Evolutionary conservation across 2,329 filamentous ascomycete genomes (phyloP).

Genomic region (Neonectria ditissima): DNA sequence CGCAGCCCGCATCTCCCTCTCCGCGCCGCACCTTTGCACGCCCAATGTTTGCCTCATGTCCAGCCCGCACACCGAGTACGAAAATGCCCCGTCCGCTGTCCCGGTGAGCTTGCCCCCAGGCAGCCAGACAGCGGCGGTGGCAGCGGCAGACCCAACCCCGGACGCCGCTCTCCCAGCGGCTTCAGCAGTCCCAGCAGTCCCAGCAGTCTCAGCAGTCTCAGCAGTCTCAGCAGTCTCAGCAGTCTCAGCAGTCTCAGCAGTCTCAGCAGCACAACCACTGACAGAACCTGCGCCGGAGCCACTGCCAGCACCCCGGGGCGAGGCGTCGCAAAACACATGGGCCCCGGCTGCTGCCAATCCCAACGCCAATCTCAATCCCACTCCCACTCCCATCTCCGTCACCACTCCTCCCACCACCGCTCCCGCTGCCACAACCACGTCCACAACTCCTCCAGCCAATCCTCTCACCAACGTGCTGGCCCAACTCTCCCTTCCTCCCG

Average conservation of each 20-base stretch:
- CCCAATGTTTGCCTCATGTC: slow-evolving; percentile 72
- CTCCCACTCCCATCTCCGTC: slow-evolving; percentile 35
- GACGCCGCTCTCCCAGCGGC: background rate
- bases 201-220: slow-evolving; percentile 1
- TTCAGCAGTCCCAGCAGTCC: slow-evolving; percentile 6
- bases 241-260: slow-evolving; percentile 1
- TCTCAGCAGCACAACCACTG: slow-evolving; percentile 8
- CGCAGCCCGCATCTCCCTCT: slow-evolving; percentile 32
- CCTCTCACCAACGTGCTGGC: slow-evolving; percentile 27
- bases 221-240: slow-evolving; percentile 2
- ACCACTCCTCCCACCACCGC: slow-evolving; percentile 19
- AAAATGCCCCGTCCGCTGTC: slow-evolving; percentile 67
- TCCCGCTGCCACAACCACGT: slow-evolving; percentile 35
- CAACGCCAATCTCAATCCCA: slow-evolving; percentile 29
- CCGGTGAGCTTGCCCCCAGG: slow-evolving; percentile 30
- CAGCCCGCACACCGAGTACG: slow-evolving; percentile 60
- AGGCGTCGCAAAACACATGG: slow-evolving; percentile 34
- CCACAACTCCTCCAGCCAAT: slow-evolving; percentile 33
- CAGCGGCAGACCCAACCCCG: slow-evolving; percentile 14
- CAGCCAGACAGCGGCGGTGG: slow-evolving; percentile 23
- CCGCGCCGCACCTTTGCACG: slow-evolving; percentile 35
- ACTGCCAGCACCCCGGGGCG: slow-evolving; percentile 26
- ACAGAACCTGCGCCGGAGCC: slow-evolving; percentile 3
- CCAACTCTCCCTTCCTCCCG: slow-evolving; percentile 26
- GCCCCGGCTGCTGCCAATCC: slow-evolving; percentile 40